phyloP scores from a whole-genome alignment of 805 yeast genomes.

The Monosporozyma yasuniensis region DNA sequence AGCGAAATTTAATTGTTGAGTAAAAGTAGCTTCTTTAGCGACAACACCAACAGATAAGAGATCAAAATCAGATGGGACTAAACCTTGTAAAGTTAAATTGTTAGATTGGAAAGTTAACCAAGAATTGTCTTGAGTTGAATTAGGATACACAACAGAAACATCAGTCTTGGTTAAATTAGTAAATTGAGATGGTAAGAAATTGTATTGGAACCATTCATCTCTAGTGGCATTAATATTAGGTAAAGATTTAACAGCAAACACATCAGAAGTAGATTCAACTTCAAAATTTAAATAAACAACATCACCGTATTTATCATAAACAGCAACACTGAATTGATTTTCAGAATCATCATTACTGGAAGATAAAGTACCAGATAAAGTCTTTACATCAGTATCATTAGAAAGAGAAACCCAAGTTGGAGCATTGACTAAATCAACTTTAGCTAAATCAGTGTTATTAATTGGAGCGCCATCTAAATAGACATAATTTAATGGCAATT shows the following conservation, averaged over 20 bases:
- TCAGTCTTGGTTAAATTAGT: constrained; percentile 44
- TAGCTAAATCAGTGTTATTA: constrained; percentile 42
- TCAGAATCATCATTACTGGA: constrained; percentile 3
- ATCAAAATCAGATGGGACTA: constrained; percentile 46
- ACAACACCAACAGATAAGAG: constrained; percentile 33
- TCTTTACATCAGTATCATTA: constrained; percentile 20
- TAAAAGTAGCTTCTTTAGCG: constrained; percentile 31
- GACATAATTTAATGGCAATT: constrained; percentile 56
- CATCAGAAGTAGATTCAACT: constrained; percentile 42
- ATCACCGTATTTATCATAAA: constrained; percentile 54
- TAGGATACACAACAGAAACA: constrained; percentile 36
- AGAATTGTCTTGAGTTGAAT: constrained; percentile 29
- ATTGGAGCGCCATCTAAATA: constrained; percentile 54
- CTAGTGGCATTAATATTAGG: constrained; percentile 60
- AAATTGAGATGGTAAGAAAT: constrained; percentile 46
- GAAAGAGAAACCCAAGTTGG: constrained; percentile 63
- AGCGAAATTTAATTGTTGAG: constrained; percentile 38
- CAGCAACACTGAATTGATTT: constrained; percentile 41
- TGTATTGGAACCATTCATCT: constrained; percentile 50
- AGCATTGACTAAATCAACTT: constrained; percentile 38
- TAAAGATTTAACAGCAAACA: constrained; percentile 47
- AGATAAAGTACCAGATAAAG: constrained; percentile 14
- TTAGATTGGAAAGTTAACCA: constrained; percentile 62
- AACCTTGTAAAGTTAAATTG: constrained; percentile 63
- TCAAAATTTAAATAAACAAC: constrained; percentile 49